Base-by-base conservation (phyloP, 352 stramenopile genomes). In the Globisporangium alternatum region DNA sequence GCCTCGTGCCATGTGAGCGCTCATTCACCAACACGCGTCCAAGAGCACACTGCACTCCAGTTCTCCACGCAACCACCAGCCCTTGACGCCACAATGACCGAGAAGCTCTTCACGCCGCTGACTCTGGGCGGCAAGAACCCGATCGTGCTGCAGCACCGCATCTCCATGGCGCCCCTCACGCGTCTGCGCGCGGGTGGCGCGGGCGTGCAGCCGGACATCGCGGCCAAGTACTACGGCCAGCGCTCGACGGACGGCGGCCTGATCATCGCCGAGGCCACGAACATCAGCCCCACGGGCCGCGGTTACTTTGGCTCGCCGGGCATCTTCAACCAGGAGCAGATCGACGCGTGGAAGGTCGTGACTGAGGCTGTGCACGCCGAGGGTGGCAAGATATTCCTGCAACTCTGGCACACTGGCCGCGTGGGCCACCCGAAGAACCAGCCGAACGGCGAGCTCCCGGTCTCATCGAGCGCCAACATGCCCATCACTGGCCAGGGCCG, bases 341-440 rank as follows among this genome's bases (percentile, higher is more conserved):
- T 72, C 51, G 45, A 71, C 9, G 67, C 25, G 7, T 87, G 78
- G 78, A 85, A 87, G 48, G 31, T 58, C 43, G 56, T 87, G 13
- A 74, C 53, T 0, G 76, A 91, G 39, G 53, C 66, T 2, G 84
- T 95, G 17, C 87, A 96, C 61, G 68, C 61, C 12, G 85, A 89
- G 43, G 74, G 69, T 39, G 77, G 75, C 41, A 67, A 70, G 19
- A 93, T 94, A 51, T 88, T 78, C 62, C 30, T 76, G 33, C 86
- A 96, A 68, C 64, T 96, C 13, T 94, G 84, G 84, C 86, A 96
- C 65, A 72, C 76, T 15, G 88, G 86, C 17, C 72, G 85, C 30
- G 57, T 72, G 43, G 60, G 74, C 10, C 84, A 96, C 66, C 70
- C 73, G 9, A 69, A 57, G n/a, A 76, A 74, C 56, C 75, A 86